Evolutionary conservation across 495 filamentous ascomycete species (phyloP), one percentile per base, ranked within the genome.

Genomic region (Hypoxylon fuscum): DNA sequence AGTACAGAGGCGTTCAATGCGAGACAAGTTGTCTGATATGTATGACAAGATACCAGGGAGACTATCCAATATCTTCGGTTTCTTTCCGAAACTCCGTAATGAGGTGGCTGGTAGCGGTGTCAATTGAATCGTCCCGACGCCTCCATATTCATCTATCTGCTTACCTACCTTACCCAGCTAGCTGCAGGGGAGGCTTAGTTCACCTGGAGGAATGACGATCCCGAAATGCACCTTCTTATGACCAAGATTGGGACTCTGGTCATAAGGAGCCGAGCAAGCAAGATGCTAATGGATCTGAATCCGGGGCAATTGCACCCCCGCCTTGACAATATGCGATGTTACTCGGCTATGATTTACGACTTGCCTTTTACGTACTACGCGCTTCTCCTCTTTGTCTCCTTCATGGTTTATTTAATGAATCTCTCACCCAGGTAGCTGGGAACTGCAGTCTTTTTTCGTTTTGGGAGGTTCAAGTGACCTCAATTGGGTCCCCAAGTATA

Each of bases 291-390:
- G n/a, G n/a, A 38, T 60, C 46, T 52, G 43, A 46, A 65, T 55
- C 55, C 55, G 55, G 44, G 37, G 54, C n/a, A 59, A 50, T 59
- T 46, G 15, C 53, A 31, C 51, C 63, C 52, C 63, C 57, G 52
- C 63, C 47, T 56, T 51, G 40, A 60, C 25, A 43, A 66, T 49
- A 66, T 66, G 56, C 56, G 44, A 66, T 59, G 55, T 22, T 40
- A 60, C 62, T 55, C 22, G 7, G 21, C 38, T 56, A 41, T 52
- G 20, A 27, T 37, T 47, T 59, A 31, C 23, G 46, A 61, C 41
- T 54, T 57, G 57, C 57, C 51, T 57, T 56, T 53, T 54, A 52
- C 20, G 51, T 58, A 43, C 27, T 14, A 11, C 31, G 38, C 9
- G 22, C 45, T 59, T 34, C 51, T 60, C 62, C 47, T 48, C 47